A percentile compares a stretch with the other conserved stretches of the same genome.
Conservation (phyloP, 1,284 basidiomycete species). For the Gomphus bonarii region DNA sequence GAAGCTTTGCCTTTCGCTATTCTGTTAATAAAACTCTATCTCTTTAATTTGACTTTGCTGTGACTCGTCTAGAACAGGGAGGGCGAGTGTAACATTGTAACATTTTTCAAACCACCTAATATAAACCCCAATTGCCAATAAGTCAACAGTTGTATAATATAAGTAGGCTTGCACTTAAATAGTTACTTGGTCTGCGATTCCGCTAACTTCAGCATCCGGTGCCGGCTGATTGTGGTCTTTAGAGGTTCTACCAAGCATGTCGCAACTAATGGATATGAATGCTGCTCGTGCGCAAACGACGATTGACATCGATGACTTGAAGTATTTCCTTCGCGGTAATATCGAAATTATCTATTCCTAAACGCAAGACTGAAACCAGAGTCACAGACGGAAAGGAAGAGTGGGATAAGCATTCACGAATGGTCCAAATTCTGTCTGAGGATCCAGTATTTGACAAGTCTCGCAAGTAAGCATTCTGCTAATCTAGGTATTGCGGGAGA, state of each 20-base stretch:
- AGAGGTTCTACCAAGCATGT: background rate
- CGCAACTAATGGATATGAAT: constrained; percentile 34
- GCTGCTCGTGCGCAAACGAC: constrained; percentile 32
- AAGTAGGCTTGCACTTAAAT: too few relatives aligned
- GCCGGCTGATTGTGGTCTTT: too few relatives aligned
- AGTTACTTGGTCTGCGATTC: too few relatives aligned
- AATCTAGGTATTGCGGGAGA: constrained; percentile 12
- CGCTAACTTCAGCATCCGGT: too few relatives aligned
- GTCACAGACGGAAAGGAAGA: constrained; percentile 34
- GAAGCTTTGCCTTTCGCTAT: too few relatives aligned
- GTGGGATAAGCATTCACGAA: constrained; percentile 37
- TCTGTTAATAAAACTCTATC: too few relatives aligned
- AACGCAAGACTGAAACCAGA: background rate
- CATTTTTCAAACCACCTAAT: too few relatives aligned
- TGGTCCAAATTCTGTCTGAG: constrained; percentile 39
- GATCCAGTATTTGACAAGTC: constrained; percentile 62
- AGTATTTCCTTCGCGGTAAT: constrained; percentile 42
- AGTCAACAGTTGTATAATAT: too few relatives aligned
- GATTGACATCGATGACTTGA: constrained; percentile 30
- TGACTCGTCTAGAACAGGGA: too few relatives aligned
- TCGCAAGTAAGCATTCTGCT: constrained; percentile 28
- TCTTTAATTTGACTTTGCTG: too few relatives aligned
- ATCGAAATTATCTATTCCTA: constrained; percentile 5
- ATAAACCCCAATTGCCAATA: too few relatives aligned
- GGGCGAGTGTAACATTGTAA: too few relatives aligned